Base-by-base conservation (phyloP, 495 filamentous ascomycete genomes). In the Tirmania nivea region DNA sequence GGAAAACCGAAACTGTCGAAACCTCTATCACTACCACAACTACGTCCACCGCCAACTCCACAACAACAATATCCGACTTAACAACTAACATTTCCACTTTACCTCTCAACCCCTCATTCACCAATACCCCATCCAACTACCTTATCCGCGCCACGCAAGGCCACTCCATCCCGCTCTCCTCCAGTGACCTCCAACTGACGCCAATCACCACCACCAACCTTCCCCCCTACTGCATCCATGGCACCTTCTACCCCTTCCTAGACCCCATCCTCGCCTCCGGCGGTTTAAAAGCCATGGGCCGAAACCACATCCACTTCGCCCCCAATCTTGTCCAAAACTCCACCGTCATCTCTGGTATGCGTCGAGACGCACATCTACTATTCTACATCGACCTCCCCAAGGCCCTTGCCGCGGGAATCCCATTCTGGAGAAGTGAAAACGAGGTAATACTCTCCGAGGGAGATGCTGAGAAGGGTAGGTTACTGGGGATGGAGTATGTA, bases 121-220 rank as follows among this genome's bases (percentile, higher is more conserved):
- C 34, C 25, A 10, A 25, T 56, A 61, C 80, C 39, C 76, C 84
- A 0, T 63, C 74, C 1, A 69, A 83, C 63, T 96, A 77, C 71
- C 70, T 93, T 12, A 94, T 97, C 70, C 87, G 90, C 62, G 90
- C 90, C 1, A 90, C 84, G 57, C 90, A 97, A 69, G 90, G 90
- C 50, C 90, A 95, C 69, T 75, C 71, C 60, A 76, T 87, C 65
- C 71, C 70, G 49, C 68, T 97, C 47, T 78, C 81, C 20, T 75
- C 75, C 31, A 77, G 79, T 21, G 72, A 73, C 0, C 73, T 92
- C 14, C 49, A 54, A 34, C 78, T 90, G 12, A 75, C 71, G 16
- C 78, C 79, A 11, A 66, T 95, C 58, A 80, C 68, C 19, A 65
- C 66, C 20, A 67, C 67, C 17, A 72, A 77, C 52, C 57, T 86